These are phyloP conservation scores for Sphagnum magellanicum DNA, from an alignment of 228 moss, liverwort and hornwort species.

Conservation along the genomic window DNA sequence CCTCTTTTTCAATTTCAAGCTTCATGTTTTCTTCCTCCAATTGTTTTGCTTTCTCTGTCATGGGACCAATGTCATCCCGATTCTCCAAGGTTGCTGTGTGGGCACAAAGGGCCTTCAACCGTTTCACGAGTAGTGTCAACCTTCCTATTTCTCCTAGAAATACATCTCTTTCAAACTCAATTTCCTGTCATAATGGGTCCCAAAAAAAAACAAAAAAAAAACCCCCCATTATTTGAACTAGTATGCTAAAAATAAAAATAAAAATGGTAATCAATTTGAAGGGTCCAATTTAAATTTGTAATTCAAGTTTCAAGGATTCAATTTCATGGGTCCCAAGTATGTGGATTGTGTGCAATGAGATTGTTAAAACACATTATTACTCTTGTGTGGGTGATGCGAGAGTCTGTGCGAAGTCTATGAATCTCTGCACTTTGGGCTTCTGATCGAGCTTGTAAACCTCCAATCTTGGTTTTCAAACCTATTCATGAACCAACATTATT, in stretches of 20 bases:
- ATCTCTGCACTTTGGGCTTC: conserved; percentile 76
- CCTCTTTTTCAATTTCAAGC: conserved; percentile 69
- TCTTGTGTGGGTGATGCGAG: conserved; percentile 69
- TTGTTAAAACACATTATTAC: conserved; percentile 16
- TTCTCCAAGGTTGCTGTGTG: conserved; percentile 56
- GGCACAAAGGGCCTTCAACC: conserved; percentile 55
- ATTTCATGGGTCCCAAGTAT: no score
- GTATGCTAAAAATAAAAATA: no score
- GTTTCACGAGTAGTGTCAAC: conserved; percentile 57
- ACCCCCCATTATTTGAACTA: no score
- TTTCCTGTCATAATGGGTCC: conserved; percentile 38
- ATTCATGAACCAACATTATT: conserved; percentile 1
- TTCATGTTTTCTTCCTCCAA: conserved; percentile 56
- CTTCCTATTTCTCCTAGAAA: conserved; percentile 76
- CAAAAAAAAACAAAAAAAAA: no score
- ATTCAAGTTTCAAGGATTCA: no score
- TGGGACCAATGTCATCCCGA: conserved; percentile 49
- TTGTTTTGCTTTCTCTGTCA: conserved; percentile 63
- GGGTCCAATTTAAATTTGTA: no score
- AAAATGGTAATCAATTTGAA: no score
- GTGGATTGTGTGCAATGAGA: no score
- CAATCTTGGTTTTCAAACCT: conserved; percentile 71
- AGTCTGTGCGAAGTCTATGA: conserved; percentile 64
- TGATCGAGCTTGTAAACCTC: conserved; percentile 51
- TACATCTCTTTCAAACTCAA: conserved; percentile 88